These are phyloP conservation scores for Malus asiatica DNA, from an alignment of 306 rosid genomes.

Conservation along the genomic window DNA sequence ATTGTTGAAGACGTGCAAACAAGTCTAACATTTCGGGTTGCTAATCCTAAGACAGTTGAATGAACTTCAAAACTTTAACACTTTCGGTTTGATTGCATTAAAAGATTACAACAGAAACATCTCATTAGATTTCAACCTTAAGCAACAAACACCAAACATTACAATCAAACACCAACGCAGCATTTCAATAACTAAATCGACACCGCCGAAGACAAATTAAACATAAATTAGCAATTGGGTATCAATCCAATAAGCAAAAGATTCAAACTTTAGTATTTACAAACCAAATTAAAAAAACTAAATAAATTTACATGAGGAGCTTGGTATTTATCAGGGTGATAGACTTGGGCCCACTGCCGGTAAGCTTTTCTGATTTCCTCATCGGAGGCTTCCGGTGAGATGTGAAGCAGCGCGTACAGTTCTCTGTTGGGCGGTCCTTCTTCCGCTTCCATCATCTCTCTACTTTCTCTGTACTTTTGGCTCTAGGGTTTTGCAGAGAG, in stretches of 20 bases:
- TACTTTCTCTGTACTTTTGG: neutral
- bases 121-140: neutral
- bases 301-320: constrained; percentile 49
- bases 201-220: neutral
- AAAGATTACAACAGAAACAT: neutral
- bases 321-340: constrained; percentile 94
- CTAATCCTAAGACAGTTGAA: neutral
- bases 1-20: neutral
- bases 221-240: neutral
- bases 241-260: neutral
- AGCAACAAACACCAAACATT: neutral
- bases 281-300: neutral
- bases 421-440: constrained; percentile 57
- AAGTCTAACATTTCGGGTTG: neutral
- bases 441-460: constrained; percentile 43
- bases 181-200: constrained; percentile 6
- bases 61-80: neutral
- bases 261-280: neutral
- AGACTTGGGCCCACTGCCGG: constrained; percentile 95
- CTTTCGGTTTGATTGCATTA: neutral
- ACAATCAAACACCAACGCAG: neutral
- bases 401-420: constrained; percentile 76
- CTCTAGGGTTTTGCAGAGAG: neutral
- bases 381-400: constrained; percentile 90
- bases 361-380: constrained; percentile 96